A percentile compares a stretch with the other conserved stretches of the same genome.
These are phyloP conservation scores for Amphirosellinia nigrospora DNA, from an alignment of 495 filamentous ascomycete species.

Conservation along the genomic window DNA sequence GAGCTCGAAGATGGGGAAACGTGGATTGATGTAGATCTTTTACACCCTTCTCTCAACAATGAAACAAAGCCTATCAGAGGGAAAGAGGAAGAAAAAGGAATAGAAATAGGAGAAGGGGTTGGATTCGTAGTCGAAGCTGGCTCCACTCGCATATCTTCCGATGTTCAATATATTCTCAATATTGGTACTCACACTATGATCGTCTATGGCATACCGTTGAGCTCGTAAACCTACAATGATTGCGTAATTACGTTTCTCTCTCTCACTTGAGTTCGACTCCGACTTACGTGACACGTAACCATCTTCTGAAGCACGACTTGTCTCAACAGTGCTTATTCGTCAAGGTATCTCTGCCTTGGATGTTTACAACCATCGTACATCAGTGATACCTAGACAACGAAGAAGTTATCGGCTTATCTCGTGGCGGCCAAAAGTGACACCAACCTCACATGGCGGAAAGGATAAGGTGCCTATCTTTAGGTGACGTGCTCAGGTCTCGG, in stretches of 20 bases:
- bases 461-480: not conserved
- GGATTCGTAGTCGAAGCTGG: constrained; percentile 11
- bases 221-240: not conserved
- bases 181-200: constrained; percentile 11
- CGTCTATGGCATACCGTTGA: not conserved
- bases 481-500: not conserved
- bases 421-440: not conserved
- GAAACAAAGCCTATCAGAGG: not conserved
- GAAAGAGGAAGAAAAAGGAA: not conserved
- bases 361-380: not conserved
- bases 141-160: constrained; percentile 3
- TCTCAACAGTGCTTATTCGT: constrained; percentile 10
- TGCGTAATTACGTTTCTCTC: not conserved
- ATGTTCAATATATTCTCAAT: constrained; percentile 10
- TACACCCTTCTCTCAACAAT: not conserved
- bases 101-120: constrained; percentile 14
- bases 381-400: not conserved
- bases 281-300: constrained; percentile 15
- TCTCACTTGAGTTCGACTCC: not conserved
- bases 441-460: not conserved
- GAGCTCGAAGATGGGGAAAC: constrained; percentile 3
- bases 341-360: not conserved
- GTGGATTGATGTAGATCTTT: constrained; percentile 4
- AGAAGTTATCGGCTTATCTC: not conserved
- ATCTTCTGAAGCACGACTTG: not conserved